These are phyloP conservation scores for Penicillium pulvis DNA, from an alignment of 495 filamentous ascomycete genomes.

Conservation along the genomic window DNA sequence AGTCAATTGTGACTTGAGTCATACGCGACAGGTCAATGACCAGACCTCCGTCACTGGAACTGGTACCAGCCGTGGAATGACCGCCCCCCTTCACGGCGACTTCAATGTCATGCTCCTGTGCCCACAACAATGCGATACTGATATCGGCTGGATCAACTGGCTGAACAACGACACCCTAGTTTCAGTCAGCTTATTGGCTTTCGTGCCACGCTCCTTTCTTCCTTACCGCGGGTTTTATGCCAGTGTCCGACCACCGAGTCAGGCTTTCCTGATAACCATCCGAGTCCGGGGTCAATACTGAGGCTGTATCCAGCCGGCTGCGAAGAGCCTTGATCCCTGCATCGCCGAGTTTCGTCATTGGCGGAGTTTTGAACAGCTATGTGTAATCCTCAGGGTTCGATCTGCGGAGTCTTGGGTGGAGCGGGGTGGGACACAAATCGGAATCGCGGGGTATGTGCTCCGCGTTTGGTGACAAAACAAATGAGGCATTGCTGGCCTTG, in stretches of 20 bases:
- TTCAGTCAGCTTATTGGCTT: not conserved
- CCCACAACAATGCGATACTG: conserved; percentile 43
- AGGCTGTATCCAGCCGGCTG: conserved; percentile 21
- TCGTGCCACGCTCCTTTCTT: not conserved
- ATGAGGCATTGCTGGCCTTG: too few relatives aligned
- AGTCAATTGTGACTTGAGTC: conserved; percentile 50
- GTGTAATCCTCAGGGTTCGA: too few relatives aligned
- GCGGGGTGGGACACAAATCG: not conserved
- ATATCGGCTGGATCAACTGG: conserved; percentile 41
- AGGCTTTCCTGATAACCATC: conserved; percentile 34
- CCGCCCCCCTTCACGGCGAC: conserved; percentile 56
- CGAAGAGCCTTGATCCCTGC: conserved; percentile 27
- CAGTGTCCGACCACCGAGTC: conserved; percentile 40
- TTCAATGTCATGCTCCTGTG: conserved; percentile 43
- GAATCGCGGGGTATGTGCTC: not conserved
- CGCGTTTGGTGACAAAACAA: not conserved
- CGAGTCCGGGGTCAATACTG: conserved; percentile 31
- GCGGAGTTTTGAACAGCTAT: too few relatives aligned
- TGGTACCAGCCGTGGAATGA: conserved; percentile 53
- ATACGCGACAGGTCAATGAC: conserved; percentile 59
- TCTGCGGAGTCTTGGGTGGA: too few relatives aligned
- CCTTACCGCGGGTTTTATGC: conserved; percentile 37
- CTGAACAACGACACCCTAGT: conserved; percentile 44
- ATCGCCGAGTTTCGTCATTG: conserved; percentile 18
- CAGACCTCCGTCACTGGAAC: conserved; percentile 49